Percentiles rank a stretch among this genome's conserved stretches.
Conservation (phyloP, 2,329 filamentous ascomycete species). For the Dothidotthia symphoricarpi region DNA sequence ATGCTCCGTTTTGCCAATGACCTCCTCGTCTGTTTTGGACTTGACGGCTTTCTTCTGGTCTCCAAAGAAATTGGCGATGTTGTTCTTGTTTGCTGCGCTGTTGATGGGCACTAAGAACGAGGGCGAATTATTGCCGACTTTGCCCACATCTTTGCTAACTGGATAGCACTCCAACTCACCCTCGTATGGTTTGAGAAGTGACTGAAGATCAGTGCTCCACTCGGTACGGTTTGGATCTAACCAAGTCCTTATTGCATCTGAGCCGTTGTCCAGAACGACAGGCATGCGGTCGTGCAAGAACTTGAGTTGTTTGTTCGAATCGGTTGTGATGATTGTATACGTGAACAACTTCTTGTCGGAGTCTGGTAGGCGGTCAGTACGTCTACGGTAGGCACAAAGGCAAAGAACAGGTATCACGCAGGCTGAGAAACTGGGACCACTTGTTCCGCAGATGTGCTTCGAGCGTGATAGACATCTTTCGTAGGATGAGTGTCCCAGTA, state of each 20-base stretch:
- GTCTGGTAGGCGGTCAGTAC: constrained; percentile 44
- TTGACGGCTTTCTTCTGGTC: constrained; percentile 50
- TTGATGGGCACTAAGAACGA: constrained; percentile 78
- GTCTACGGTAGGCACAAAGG: constrained; percentile 11
- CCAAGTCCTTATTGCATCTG: constrained; percentile 69
- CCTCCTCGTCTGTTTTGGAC: constrained; percentile 15
- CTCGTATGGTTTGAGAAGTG: constrained; percentile 72
- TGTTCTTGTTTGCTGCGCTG: constrained; percentile 84
- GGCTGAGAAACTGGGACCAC: constrained; percentile 15
- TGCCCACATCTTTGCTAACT: constrained; percentile 85
- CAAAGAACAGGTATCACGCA: constrained; percentile 19
- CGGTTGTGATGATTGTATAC: constrained; percentile 91
- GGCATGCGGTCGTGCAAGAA: constrained; percentile 97
- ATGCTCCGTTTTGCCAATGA: constrained; percentile 22
- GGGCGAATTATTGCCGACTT: constrained; percentile 87
- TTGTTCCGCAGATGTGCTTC: constrained; percentile 11
- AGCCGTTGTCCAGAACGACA: constrained; percentile 78
- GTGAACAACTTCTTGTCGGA: constrained; percentile 73
- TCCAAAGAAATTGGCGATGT: constrained; percentile 90
- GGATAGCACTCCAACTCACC: constrained; percentile 82
- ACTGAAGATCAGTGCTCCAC: constrained; percentile 78
- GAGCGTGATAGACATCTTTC: neutral
- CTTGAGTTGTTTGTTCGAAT: constrained; percentile 74
- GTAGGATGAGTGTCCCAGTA: too few relatives aligned
- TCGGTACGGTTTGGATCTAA: constrained; percentile 68